phyloP scores from a whole-genome alignment of 140 eudicot species.

The Cichorium intybus region DNA sequence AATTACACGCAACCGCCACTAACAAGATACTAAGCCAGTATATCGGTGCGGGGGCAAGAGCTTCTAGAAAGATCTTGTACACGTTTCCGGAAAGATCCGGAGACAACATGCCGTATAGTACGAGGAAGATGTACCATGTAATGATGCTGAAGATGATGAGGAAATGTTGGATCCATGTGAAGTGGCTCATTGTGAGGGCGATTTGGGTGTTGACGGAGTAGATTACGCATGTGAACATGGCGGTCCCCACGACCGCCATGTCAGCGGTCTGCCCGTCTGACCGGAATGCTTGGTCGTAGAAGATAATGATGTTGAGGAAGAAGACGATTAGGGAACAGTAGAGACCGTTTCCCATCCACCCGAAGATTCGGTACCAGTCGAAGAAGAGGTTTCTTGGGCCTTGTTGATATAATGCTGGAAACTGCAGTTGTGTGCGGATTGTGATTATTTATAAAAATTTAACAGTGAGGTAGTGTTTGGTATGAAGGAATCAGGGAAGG shows the following conservation, averaged over 20 bases:
- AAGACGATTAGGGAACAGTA: slow-evolving; percentile 74
- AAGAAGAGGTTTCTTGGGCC: slow-evolving; percentile 93
- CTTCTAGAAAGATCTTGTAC: slow-evolving; percentile 57
- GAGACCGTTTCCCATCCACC: slow-evolving; percentile 95
- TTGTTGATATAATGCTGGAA: slow-evolving; percentile 98
- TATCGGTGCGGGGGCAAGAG: slow-evolving; percentile 75
- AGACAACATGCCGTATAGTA: slow-evolving; percentile 52
- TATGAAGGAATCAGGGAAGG: too few relatives aligned
- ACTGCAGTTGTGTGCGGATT: slow-evolving; percentile 40
- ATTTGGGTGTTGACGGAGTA: slow-evolving; percentile 92
- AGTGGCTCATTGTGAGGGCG: slow-evolving; percentile 93
- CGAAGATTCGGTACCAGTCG: slow-evolving; percentile 85
- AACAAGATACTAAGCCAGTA: slow-evolving; percentile 75
- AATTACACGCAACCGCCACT: slow-evolving; percentile 63
- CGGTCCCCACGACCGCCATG: slow-evolving; percentile 85
- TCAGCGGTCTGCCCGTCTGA: slow-evolving; percentile 80
- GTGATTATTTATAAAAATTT: background rate
- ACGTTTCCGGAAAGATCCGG: slow-evolving; percentile 48
- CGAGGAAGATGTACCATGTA: slow-evolving; percentile 70
- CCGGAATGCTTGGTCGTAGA: slow-evolving; percentile 81
- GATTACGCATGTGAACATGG: slow-evolving; percentile 84
- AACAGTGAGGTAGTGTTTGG: slow-evolving; percentile 4
- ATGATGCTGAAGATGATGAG: slow-evolving; percentile 63
- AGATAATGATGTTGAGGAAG: slow-evolving; percentile 81
- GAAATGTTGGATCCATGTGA: slow-evolving; percentile 93